phyloP scores from a whole-genome alignment of 306 rosid genomes.

The Prunus mongolica region DNA sequence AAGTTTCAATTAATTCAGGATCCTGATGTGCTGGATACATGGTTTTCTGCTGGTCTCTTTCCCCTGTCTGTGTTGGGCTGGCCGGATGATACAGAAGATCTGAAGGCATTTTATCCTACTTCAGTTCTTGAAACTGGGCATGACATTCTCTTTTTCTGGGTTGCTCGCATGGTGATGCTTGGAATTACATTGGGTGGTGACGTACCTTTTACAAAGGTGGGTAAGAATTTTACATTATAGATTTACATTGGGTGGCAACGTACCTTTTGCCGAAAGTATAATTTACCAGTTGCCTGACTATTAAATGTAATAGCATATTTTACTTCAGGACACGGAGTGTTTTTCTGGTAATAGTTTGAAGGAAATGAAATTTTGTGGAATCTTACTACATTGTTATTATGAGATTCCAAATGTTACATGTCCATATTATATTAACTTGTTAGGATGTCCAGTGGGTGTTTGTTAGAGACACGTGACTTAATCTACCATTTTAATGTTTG shows the following conservation, averaged over 20 bases:
- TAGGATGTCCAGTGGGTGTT: not conserved
- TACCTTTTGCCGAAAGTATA: not conserved
- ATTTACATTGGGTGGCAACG: not conserved
- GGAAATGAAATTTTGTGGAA: not conserved
- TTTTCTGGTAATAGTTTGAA: not conserved
- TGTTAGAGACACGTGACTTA: not conserved
- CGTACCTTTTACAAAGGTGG: slow-evolving; percentile 74
- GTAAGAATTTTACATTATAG: slow-evolving; percentile 4
- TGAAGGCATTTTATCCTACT: slow-evolving; percentile 88
- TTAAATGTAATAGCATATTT: not conserved
- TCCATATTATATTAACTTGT: not conserved
- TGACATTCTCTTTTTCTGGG: slow-evolving; percentile 95
- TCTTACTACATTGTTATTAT: not conserved
- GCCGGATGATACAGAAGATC: slow-evolving; percentile 86
- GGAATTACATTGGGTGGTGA: slow-evolving; percentile 84
- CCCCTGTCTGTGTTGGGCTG: slow-evolving; percentile 92
- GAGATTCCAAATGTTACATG: not conserved
- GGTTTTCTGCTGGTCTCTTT: slow-evolving; percentile 97
- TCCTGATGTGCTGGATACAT: slow-evolving; percentile 96
- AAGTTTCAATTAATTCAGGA: slow-evolving; percentile 62
- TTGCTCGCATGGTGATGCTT: slow-evolving; percentile 96
- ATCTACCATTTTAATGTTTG: not conserved
- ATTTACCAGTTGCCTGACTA: not conserved
- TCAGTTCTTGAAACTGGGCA: slow-evolving; percentile 97
- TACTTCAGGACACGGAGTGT: not conserved